Evolutionary conservation across 208 protist species (phyloP).

Genomic region (Naegleria gruberi): DNA sequence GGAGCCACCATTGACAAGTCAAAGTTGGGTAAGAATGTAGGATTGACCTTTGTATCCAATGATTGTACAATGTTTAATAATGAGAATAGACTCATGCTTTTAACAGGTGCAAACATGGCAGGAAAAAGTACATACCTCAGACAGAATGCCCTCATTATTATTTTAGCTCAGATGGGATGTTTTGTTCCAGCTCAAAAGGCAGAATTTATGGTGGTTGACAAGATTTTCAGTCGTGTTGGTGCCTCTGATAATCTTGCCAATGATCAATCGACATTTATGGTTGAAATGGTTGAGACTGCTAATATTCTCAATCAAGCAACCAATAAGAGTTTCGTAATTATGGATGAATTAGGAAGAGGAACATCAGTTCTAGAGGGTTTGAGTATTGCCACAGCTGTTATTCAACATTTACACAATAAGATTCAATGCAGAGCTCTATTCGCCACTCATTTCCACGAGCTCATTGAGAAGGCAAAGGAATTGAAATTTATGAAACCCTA

Average conservation of each 20-base stretch:
- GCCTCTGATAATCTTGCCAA: conserved; percentile 76
- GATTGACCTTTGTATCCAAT: not conserved
- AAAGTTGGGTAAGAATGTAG: not conserved
- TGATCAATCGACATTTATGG: conserved; percentile 86
- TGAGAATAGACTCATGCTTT: conserved; percentile 38
- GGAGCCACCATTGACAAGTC: not conserved
- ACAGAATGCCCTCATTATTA: conserved; percentile 69
- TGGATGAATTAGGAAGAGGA: conserved; percentile 91
- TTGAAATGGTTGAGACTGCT: conserved; percentile 90
- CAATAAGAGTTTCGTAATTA: conserved; percentile 70
- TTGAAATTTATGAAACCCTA: not conserved
- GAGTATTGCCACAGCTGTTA: conserved; percentile 74
- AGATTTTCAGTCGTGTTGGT: conserved; percentile 84
- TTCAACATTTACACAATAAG: conserved; percentile 66
- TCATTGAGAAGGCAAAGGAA: conserved; percentile 29
- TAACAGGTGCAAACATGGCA: conserved; percentile 90
- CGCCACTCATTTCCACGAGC: conserved; percentile 83
- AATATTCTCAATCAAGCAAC: conserved; percentile 72
- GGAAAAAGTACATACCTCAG: conserved; percentile 49
- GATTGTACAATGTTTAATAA: conserved; percentile 21
- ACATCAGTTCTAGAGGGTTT: conserved; percentile 87
- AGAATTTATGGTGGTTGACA: conserved; percentile 65
- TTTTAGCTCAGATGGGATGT: conserved; percentile 86
- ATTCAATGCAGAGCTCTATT: conserved; percentile 69
- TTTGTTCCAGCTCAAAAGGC: conserved; percentile 78